phyloP scores from a whole-genome alignment of 2,329 filamentous ascomycete genomes.

The Drechslerella coelobrocha region DNA sequence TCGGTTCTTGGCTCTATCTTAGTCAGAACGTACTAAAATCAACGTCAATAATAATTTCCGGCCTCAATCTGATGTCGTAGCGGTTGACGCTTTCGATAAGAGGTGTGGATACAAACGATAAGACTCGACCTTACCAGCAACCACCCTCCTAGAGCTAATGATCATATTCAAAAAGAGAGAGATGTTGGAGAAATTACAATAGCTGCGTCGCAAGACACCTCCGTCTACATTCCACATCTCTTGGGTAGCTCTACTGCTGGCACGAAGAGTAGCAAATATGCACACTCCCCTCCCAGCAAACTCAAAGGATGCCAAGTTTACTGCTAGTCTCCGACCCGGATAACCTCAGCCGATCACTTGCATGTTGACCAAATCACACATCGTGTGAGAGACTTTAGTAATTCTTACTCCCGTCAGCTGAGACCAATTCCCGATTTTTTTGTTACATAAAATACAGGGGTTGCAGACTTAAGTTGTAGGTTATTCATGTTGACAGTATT shows the following conservation, averaged over 20 bases:
- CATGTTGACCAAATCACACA: constrained; percentile 19
- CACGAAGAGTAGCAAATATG: too few relatives aligned
- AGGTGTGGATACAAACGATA: neutral
- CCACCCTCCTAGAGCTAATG: neutral
- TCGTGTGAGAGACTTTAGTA: constrained; percentile 7
- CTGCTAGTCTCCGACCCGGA: constrained; percentile 27
- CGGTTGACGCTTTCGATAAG: neutral
- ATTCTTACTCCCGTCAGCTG: constrained; percentile 23
- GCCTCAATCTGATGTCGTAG: neutral
- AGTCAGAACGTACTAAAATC: neutral
- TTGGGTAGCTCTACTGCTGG: too few relatives aligned
- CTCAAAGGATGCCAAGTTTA: constrained; percentile 19
- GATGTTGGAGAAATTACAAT: neutral
- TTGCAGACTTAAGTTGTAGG: constrained; percentile 4
- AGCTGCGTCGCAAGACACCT: neutral
- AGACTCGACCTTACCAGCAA: neutral
- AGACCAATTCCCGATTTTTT: constrained; percentile 5
- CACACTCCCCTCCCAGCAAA: constrained; percentile 12
- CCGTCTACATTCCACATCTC: too few relatives aligned
- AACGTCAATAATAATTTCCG: neutral
- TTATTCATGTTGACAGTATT: neutral
- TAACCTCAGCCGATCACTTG: constrained; percentile 42
- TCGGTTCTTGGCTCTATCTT: constrained; percentile 36
- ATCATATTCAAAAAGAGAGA: neutral
- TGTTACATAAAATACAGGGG: constrained; percentile 7